Evolutionary conservation across 202 grass and related monocot genomes (phyloP).

Genomic region (Zizania palustris): DNA sequence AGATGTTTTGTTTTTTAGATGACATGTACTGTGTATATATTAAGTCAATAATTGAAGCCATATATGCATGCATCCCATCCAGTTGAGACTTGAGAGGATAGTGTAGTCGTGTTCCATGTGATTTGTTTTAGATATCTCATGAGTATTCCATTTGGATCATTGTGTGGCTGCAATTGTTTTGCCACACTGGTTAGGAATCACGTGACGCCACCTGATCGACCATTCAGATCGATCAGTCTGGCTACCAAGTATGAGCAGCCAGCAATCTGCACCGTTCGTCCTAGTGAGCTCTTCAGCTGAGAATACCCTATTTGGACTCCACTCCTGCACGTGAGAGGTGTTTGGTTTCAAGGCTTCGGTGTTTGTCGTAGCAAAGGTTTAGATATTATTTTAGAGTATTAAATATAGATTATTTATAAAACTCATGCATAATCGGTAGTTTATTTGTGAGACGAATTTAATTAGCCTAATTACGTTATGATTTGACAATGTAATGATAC

Average conservation of each 20-base stretch:
- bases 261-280: not conserved
- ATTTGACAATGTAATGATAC: too few species aligned
- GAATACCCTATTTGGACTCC: not conserved
- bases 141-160: not conserved
- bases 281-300: not conserved
- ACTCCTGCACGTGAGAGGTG: too few species aligned
- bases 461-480: too few species aligned
- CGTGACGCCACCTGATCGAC: not conserved
- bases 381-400: too few species aligned
- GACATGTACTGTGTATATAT: not conserved
- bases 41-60: not conserved
- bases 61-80: too few species aligned
- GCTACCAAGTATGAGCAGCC: not conserved
- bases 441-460: too few species aligned
- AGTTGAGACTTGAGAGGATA: not conserved
- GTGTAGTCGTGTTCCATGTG: not conserved
- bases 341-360: too few species aligned
- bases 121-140: not conserved
- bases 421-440: too few species aligned
- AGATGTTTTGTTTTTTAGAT: not conserved
- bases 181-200: not conserved
- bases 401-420: too few species aligned
- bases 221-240: not conserved
- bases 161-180: not conserved
- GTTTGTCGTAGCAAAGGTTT: too few species aligned